Conservation (phyloP, 163 green algal genomes). For the Prototheca wickerhamii region DNA sequence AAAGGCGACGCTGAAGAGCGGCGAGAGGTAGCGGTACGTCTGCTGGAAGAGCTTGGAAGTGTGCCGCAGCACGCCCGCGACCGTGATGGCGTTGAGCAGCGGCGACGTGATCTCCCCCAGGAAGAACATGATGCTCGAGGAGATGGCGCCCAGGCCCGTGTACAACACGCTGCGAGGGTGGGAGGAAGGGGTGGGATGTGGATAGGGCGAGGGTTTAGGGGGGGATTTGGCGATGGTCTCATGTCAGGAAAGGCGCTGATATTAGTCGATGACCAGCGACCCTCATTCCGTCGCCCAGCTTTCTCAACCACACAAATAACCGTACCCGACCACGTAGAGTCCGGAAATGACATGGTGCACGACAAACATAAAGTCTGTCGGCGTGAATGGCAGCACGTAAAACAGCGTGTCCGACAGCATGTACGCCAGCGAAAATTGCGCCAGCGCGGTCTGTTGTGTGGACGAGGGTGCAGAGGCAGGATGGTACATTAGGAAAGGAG, state of each 20-base stretch:
- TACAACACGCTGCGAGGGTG: not conserved
- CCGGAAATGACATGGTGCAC: slow-evolving; percentile 21
- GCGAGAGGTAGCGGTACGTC: slow-evolving; percentile 15
- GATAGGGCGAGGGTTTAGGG: too few relatives aligned
- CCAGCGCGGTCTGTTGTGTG: slow-evolving; percentile 15
- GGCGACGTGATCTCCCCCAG: slow-evolving; percentile 29
- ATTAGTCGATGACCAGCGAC: too few relatives aligned
- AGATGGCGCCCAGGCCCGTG: slow-evolving; percentile 1
- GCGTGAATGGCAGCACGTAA: slow-evolving; percentile 23
- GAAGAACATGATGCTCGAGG: slow-evolving; percentile 26
- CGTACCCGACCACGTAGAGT: slow-evolving; percentile 15
- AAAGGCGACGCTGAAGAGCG: slow-evolving; percentile 25
- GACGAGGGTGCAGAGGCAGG: not conserved
- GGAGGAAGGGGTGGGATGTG: not conserved
- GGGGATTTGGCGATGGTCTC: too few relatives aligned
- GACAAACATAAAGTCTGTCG: slow-evolving; percentile 19
- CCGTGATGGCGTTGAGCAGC: slow-evolving; percentile 22
- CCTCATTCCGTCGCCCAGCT: not conserved
- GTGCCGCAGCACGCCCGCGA: slow-evolving; percentile 9
- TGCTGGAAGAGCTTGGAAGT: not conserved
- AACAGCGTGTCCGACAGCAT: slow-evolving; percentile 23
- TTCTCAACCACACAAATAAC: not conserved
- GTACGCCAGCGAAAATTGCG: slow-evolving; percentile 31
- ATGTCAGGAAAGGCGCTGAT: too few relatives aligned
- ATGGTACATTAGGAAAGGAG: not conserved